Evolutionary conservation across 2,329 filamentous ascomycete genomes (phyloP), one percentile per base, ranked within the genome.

Genomic region (Septoria linicola): DNA sequence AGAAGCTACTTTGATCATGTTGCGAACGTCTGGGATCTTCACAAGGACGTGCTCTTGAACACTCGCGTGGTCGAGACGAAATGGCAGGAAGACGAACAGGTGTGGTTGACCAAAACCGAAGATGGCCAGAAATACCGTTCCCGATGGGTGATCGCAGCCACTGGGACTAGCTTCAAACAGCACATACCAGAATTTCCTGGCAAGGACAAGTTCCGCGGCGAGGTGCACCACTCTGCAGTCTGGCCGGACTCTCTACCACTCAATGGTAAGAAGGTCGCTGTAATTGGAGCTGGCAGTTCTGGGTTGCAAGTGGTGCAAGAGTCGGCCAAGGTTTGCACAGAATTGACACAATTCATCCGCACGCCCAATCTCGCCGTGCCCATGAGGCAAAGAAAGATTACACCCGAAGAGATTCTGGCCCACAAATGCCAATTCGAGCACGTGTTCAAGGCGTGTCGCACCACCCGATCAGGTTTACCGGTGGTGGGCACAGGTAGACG

Each of bases 351-450:
- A 19, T 85, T 85, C 66, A 81, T 86, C 60, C 75, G 84, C 10
- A 86, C 83, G 0, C 83, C 84, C 0, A 87, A 86, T 51, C 70
- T 84, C 4, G 80, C 80, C 0, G 61, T 87, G 1, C 82, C 82
- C 0, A 84, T 87, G 80, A 72, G 75, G 3, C 75, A 77, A 49
- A 68, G 72, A 3, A 34, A 68, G 1, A 68, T 83, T 25, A 75
- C 73, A 0, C 66, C 63, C 3, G 72, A 76, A 43, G 77, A 81
- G 30, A 57, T 57, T 21, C 49, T 51, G 31, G 34, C 44, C 19
- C 40, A 37, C n/a, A 43, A 51, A 39, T 30, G 42, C 1, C 54
- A 54, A 19, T 42, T 51, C 1, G 34, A 17, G 1, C 51, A 46
- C n/a, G 39, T 51, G 0, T 57, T 57, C 39, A 41, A 54, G n/a